Conservation (phyloP, 306 rosid species). For the Clitoria ternatea region DNA sequence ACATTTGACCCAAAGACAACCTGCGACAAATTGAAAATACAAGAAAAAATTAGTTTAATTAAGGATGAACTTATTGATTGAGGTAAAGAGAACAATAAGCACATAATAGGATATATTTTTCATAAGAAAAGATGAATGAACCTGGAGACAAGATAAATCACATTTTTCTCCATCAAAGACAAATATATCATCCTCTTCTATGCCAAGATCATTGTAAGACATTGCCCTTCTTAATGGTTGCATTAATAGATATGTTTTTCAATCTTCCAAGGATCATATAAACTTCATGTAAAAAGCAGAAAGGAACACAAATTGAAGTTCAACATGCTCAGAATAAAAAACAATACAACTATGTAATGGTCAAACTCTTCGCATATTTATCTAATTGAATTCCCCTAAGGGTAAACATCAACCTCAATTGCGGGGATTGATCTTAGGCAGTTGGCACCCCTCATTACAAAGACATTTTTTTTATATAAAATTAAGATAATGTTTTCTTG, state of each 20-base stretch:
- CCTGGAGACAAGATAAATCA: constrained; percentile 89
- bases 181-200: constrained; percentile 60
- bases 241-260: constrained; percentile 24
- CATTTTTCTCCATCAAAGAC: constrained; percentile 78
- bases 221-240: constrained; percentile 68
- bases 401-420: constrained; percentile 4
- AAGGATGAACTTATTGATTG: background rate
- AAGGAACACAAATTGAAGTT: too few species aligned
- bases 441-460: background rate
- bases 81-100: background rate
- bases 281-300: too few species aligned
- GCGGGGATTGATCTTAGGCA: background rate
- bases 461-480: background rate
- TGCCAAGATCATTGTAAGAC: constrained; percentile 46
- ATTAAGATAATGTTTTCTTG: background rate
- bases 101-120: constrained; percentile 1
- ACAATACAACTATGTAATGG: too few species aligned
- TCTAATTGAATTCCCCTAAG: background rate
- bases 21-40: constrained; percentile 26
- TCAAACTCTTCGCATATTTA: too few species aligned
- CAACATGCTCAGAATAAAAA: too few species aligned
- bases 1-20: constrained; percentile 60
- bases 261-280: too few species aligned
- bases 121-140: background rate
- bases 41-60: constrained; percentile 10